Evolutionary conservation across 1,284 basidiomycete species (phyloP).

Genomic region (Vanrija sp.): DNA sequence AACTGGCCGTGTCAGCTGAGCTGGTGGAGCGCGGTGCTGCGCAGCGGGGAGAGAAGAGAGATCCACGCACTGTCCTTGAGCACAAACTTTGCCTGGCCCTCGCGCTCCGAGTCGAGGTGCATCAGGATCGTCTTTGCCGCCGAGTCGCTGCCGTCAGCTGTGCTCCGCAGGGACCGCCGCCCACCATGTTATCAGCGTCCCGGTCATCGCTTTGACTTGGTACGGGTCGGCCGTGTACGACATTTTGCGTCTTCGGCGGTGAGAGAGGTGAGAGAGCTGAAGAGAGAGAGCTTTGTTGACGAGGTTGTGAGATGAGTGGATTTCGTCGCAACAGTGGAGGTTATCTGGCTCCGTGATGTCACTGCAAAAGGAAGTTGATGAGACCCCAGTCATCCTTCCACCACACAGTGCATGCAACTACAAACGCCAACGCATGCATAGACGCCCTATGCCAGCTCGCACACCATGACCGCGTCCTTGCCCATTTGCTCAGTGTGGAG

Average conservation of each 20-base stretch:
- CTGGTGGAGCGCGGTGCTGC: background rate
- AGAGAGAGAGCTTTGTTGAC: background rate
- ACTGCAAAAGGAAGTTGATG: too few relatives aligned
- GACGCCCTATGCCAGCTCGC: background rate
- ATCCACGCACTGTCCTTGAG: conserved; percentile 26
- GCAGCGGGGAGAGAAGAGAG: background rate
- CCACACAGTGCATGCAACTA: background rate
- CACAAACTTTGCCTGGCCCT: conserved; percentile 39
- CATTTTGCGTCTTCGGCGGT: background rate
- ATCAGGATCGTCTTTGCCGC: conserved; percentile 47
- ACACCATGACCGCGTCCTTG: conserved; percentile 47
- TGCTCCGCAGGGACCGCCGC: background rate
- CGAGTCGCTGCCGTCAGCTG: conserved; percentile 31
- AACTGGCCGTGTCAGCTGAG: conserved; percentile 19
- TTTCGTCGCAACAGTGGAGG: too few relatives aligned
- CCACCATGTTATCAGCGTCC: conserved; percentile 20
- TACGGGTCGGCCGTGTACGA: conserved; percentile 13
- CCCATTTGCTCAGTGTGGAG: conserved; percentile 44
- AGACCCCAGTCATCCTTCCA: background rate
- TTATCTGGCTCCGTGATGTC: too few relatives aligned
- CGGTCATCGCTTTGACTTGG: conserved; percentile 15
- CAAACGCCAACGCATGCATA: too few relatives aligned
- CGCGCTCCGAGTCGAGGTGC: conserved; percentile 32
- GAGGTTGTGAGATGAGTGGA: background rate
- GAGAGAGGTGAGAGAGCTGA: background rate